These are phyloP conservation scores for Ophiostoma perfectum DNA, from an alignment of 2,329 filamentous ascomycete genomes.

Conservation along the genomic window DNA sequence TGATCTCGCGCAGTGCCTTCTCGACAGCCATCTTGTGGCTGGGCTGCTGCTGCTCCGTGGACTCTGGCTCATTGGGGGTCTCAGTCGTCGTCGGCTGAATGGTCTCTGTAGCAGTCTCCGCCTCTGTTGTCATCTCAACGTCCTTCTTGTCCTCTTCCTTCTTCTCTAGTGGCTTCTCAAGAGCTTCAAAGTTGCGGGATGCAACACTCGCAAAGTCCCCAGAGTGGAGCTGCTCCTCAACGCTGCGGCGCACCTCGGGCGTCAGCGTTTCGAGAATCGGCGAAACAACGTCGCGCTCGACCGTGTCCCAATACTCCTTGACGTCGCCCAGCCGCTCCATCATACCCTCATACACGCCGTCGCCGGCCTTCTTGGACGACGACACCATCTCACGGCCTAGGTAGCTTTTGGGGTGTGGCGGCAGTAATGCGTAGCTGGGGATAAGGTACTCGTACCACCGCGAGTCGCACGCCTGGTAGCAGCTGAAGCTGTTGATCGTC, in stretches of 20 bases:
- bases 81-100: background rate
- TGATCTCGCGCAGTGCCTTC: slow-evolving; percentile 65
- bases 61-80: slow-evolving; percentile 29
- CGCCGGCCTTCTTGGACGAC: slow-evolving; percentile 49
- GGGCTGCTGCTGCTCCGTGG: slow-evolving; percentile 25
- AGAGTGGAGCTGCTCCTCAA: slow-evolving; percentile 56
- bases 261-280: slow-evolving; percentile 60
- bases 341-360: slow-evolving; percentile 58
- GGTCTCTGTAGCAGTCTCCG: background rate
- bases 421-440: slow-evolving; percentile 85
- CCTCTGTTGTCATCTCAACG: slow-evolving; percentile 19
- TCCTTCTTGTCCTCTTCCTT: slow-evolving; percentile 16
- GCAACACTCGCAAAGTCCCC: slow-evolving; percentile 26
- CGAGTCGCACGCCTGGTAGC: slow-evolving; percentile 91
- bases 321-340: slow-evolving; percentile 69
- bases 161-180: background rate
- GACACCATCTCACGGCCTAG: slow-evolving; percentile 79
- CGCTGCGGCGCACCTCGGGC: slow-evolving; percentile 56
- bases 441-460: slow-evolving; percentile 97
- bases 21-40: slow-evolving; percentile 44
- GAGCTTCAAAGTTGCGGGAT: background rate
- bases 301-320: slow-evolving; percentile 71
- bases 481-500: slow-evolving; percentile 86
- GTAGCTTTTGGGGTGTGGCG: slow-evolving; percentile 83
- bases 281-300: slow-evolving; percentile 75